Percentiles rank a stretch among this genome's conserved stretches.
phyloP scores from a whole-genome alignment of 176 grass and related monocot genomes.

The Thinopyrum elongatum region DNA sequence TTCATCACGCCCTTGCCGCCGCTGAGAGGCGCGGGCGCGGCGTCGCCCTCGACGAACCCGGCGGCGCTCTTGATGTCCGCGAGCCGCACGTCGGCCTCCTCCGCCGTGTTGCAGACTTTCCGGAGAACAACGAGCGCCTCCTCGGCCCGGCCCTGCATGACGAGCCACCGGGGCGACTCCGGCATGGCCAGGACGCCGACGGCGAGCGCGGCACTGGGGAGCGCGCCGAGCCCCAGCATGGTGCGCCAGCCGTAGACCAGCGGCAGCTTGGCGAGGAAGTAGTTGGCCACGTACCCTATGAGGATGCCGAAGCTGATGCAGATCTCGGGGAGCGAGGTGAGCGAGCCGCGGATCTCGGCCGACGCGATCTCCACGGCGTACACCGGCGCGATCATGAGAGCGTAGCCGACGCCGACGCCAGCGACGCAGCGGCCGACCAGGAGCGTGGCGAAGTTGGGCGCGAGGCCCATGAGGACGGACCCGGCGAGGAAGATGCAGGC shows the following conservation, averaged over 20 bases:
- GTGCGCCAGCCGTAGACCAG: conserved; percentile 41
- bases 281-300: conserved; percentile 47
- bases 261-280: conserved; percentile 38
- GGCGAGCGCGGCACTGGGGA: conserved; percentile 24
- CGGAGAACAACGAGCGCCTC: conserved; percentile 29
- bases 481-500: conserved; percentile 37
- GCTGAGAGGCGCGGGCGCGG: neutral
- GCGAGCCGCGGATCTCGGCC: conserved; percentile 14
- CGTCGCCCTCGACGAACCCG: neutral
- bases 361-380: conserved; percentile 48
- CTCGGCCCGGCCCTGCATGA: conserved; percentile 25
- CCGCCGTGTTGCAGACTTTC: neutral
- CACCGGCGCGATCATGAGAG: conserved; percentile 50
- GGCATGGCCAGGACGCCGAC: conserved; percentile 33
- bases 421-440: conserved; percentile 41
- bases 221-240: conserved; percentile 41
- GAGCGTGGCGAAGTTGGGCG: conserved; percentile 33
- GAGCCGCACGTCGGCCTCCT: conserved; percentile 38
- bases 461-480: conserved; percentile 42
- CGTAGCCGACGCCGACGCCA: conserved; percentile 53
- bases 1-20: conserved; percentile 47
- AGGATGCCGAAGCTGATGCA: conserved; percentile 62
- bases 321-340: conserved; percentile 52
- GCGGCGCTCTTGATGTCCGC: conserved; percentile 36
- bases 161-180: conserved; percentile 50